Conservation (phyloP, 1,284 basidiomycete genomes). For the Abortiporus biennis region DNA sequence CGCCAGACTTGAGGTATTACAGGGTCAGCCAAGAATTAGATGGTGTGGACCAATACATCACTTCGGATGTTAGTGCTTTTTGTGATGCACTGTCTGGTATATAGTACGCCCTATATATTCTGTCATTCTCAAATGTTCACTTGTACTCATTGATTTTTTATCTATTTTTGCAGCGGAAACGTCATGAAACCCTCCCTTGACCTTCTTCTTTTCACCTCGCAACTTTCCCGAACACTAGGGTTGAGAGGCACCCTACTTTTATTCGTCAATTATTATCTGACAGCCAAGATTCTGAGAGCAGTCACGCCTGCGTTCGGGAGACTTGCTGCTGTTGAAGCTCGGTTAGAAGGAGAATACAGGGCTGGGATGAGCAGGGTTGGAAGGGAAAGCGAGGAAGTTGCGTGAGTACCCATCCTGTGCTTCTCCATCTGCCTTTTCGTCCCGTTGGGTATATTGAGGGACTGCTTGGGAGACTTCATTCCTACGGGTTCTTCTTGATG, state of each 20-base stretch:
- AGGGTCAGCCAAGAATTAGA: constrained; percentile 55
- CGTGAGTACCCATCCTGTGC: constrained; percentile 44
- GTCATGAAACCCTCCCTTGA: constrained; percentile 90
- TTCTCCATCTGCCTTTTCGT: not conserved
- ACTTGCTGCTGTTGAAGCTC: constrained; percentile 85
- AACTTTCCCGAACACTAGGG: constrained; percentile 84
- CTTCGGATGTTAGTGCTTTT: constrained; percentile 90
- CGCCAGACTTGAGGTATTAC: constrained; percentile 68
- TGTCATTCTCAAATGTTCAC: not conserved
- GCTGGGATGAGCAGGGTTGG: constrained; percentile 85
- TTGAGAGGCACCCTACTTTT: constrained; percentile 74
- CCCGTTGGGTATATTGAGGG: no score
- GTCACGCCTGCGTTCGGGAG: constrained; percentile 94
- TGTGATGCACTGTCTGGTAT: constrained; percentile 83
- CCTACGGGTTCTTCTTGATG: no score
- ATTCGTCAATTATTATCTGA: constrained; percentile 82
- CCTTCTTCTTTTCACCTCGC: constrained; percentile 89
- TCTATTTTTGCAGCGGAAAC: constrained; percentile 30
- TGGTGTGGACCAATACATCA: constrained; percentile 89
- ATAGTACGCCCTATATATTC: constrained; percentile 68
- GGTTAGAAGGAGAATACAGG: constrained; percentile 86
- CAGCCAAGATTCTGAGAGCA: constrained; percentile 75
- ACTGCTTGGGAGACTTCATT: no score
- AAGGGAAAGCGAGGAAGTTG: constrained; percentile 91
- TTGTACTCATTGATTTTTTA: not conserved